Base-by-base conservation (phyloP, 257 asterid species). In the Anisodus tanguticus region DNA sequence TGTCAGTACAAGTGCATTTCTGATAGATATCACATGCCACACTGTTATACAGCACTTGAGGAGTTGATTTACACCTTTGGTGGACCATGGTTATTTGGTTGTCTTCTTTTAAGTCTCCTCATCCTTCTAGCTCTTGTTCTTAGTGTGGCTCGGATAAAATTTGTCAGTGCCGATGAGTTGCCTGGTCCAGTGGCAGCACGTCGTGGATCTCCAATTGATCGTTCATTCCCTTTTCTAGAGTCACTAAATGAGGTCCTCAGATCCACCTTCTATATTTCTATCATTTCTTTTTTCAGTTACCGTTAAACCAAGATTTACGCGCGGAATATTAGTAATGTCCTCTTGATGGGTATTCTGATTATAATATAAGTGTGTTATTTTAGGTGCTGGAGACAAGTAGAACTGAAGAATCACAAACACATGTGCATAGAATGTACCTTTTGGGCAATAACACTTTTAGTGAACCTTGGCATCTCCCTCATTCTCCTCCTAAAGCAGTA, bases 61-160 rank as follows among this genome's bases (percentile, higher is more conserved):
- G 98, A 95, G 83, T 91, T 95, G 83, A 91, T 95, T 82, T 89
- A 92, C 89, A 90, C 98, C 81, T 95, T 95, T 87, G 98, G 98
- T 74, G 98, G 98, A 77, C 98, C 98, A 72, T 95, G 97, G 98
- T 85, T 91, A 81, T 95, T 93, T 87, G 94, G 97, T 83, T 91
- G 90, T 85, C 87, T 92, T 86, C 94, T 95, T 69, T 83, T 91
- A 49, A 86, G 94, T 86, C 87, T 95, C 88, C 98, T 95, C 87
- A 81, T 93, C 86, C 84, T 95, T 86, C 85, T 95, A 85, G 95
- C 97, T 57, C 94, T 95, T 85, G 95, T 92, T 90, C 93, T 95
- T 66, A 95, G 97, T 84, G 95, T 93, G 87, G 98, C 98, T 82
- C 90, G 98, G 88, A 88, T 93, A 93, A 95, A 95, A 87, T 91